Conservation (phyloP, 495 filamentous ascomycete genomes). For the Tuber calosporum region DNA sequence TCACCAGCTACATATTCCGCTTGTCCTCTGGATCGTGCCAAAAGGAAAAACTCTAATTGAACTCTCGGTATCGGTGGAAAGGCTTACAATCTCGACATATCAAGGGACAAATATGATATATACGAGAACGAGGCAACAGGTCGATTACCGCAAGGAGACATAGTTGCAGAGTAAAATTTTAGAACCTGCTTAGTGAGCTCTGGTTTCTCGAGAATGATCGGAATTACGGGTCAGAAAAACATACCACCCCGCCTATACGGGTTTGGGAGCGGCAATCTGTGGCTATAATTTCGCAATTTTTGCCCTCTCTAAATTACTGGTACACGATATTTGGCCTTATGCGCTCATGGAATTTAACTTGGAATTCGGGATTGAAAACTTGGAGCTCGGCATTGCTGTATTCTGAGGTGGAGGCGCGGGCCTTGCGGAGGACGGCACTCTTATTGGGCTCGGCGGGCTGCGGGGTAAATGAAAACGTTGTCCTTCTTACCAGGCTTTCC, state of each 20-base stretch:
- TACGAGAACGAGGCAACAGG: not conserved
- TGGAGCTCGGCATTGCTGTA: not conserved
- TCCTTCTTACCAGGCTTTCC: not conserved
- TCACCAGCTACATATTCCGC: not conserved
- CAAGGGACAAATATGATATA: not conserved
- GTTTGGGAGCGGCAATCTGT: not conserved
- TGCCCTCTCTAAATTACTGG: not conserved
- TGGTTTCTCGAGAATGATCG: not conserved
- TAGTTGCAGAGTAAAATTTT: not conserved
- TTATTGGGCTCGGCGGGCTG: not conserved
- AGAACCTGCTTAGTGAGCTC: not conserved
- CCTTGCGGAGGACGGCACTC: not conserved
- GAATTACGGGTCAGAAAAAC: not conserved
- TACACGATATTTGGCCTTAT: not conserved
- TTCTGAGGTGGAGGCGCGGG: slow-evolving; percentile 1
- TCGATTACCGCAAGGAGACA: not conserved
- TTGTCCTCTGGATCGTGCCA: not conserved
- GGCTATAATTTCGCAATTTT: not conserved
- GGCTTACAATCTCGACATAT: not conserved
- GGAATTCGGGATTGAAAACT: not conserved
- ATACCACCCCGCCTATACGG: not conserved
- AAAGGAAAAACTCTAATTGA: not conserved
- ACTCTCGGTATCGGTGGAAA: not conserved
- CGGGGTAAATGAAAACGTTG: not conserved
- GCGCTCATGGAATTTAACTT: not conserved